Percentiles rank a stretch among this genome's conserved stretches.
Evolutionary conservation across 1,139 yeast species (phyloP).

Genomic region (Pichia norvegensis): DNA sequence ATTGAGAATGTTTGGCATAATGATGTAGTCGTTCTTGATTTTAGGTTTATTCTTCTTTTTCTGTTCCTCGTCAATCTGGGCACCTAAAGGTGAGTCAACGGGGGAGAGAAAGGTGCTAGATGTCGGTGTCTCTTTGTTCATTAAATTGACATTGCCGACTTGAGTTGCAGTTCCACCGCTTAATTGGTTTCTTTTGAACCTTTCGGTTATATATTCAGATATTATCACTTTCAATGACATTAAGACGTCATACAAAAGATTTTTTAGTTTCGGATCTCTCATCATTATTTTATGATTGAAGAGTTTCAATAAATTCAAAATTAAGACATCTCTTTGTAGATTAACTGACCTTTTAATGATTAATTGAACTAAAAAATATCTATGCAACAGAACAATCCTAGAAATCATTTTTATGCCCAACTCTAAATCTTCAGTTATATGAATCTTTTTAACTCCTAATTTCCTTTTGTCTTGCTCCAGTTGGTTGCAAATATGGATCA

Average conservation of each 20-base stretch:
- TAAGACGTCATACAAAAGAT: slow-evolving; percentile 56
- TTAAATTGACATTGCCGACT: not conserved
- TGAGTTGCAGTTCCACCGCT: not conserved
- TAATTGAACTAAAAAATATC: slow-evolving; percentile 30
- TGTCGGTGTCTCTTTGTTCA: slow-evolving; percentile 5
- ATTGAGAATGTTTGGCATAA: slow-evolving; percentile 18
- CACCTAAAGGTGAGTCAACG: slow-evolving; percentile 20
- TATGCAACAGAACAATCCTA: slow-evolving; percentile 55
- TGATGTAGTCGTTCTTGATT: slow-evolving; percentile 3
- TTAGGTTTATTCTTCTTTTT: not conserved
- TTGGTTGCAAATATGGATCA: slow-evolving; percentile 24
- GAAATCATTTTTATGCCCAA: slow-evolving; percentile 37
- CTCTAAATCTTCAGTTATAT: slow-evolving; percentile 19
- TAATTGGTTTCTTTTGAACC: slow-evolving; percentile 7
- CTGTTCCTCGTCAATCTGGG: not conserved
- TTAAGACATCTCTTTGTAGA: slow-evolving; percentile 33
- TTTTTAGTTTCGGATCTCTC: slow-evolving; percentile 44
- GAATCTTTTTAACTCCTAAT: slow-evolving; percentile 2
- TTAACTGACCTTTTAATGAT: slow-evolving; percentile 30
- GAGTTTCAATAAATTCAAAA: slow-evolving; percentile 40
- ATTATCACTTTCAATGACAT: slow-evolving; percentile 42
- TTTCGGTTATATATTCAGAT: slow-evolving; percentile 22
- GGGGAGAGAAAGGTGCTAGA: slow-evolving; percentile 17
- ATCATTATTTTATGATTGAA: slow-evolving; percentile 38
- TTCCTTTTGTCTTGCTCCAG: slow-evolving; percentile 18